Base-by-base conservation (phyloP, 2,329 filamentous ascomycete genomes). In the Stemphylium beticola region DNA sequence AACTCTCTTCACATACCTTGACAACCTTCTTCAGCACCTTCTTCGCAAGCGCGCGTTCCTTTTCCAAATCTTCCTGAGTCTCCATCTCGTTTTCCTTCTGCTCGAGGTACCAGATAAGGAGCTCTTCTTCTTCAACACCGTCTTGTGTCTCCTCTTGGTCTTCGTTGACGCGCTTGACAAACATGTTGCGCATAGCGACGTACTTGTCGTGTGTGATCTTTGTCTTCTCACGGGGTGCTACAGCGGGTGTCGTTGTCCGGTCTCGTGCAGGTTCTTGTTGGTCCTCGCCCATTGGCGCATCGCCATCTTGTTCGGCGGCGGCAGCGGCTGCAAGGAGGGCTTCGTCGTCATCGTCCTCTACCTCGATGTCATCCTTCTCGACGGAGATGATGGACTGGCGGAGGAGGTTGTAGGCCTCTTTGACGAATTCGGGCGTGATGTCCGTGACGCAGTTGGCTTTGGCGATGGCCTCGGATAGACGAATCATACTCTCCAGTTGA, bases 141-240 rank as follows among this genome's bases (percentile, higher is more conserved):
- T 96, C 91, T 36, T 91, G 91, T 0, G 81, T 85, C 10, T 82
- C 80, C 6, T 82, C 76, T 76, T 98, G 92, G 67, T 96, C 92
- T 50, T 93, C 89, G 65, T 89, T 91, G 66, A 99, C 87, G 20
- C 89, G 87, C 63, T 88, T 85, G 26, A 97, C 90, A 41, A 99
- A 82, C 68, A 91, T 78, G 73, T 96, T 96, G 55, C 96, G 85
- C 75, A 98, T 96, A 69, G 85, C 84, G 73, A 93, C 90, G 77
- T 96, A 99, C 76, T 96, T 95, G 69, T 98, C 93, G 69, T 96
- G 96, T 3, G 92, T 96, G 71, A 99, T 93, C 68, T 92, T 95
- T 49, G 91, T 95, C 78, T 89, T 92, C 64, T 82, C 80, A 44
- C 81, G 79, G 18, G 66, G 72, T 31, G 49, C 45, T 24, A 47